These are phyloP conservation scores for Pholiota microspora DNA, from an alignment of 768 basidiomycete species.

Conservation along the genomic window DNA sequence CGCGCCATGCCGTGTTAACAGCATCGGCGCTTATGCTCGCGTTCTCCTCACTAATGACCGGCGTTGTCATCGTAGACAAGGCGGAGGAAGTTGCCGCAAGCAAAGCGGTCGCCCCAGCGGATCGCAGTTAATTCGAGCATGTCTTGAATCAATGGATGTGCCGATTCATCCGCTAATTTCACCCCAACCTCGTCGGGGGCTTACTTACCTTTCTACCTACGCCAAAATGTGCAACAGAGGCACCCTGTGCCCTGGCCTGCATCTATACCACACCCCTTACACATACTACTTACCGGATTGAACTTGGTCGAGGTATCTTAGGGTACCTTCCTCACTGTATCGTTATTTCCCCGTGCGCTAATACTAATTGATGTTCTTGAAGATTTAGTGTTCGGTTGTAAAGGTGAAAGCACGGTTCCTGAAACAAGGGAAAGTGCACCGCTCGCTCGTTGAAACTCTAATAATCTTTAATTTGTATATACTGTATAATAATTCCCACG, in stretches of 20 bases:
- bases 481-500: no score
- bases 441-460: no score
- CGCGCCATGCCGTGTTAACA: conserved; percentile 57
- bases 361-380: no score
- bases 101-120: not conserved
- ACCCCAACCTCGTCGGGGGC: no score
- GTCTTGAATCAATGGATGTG: not conserved
- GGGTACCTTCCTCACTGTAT: not conserved
- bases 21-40: conserved; percentile 56
- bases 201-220: no score
- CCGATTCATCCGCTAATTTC: no score
- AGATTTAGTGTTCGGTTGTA: no score
- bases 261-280: not conserved
- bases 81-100: conserved; percentile 15
- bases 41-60: conserved; percentile 59
- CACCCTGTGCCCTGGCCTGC: not conserved
- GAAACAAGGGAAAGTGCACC: no score
- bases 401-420: no score
- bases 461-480: no score
- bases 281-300: not conserved
- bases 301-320: not conserved
- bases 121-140: not conserved
- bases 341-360: not conserved
- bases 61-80: conserved; percentile 40
- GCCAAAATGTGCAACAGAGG: not conserved